Base-by-base conservation (phyloP, 2,329 filamentous ascomycete genomes). In the Colletotrichum echinochloae region DNA sequence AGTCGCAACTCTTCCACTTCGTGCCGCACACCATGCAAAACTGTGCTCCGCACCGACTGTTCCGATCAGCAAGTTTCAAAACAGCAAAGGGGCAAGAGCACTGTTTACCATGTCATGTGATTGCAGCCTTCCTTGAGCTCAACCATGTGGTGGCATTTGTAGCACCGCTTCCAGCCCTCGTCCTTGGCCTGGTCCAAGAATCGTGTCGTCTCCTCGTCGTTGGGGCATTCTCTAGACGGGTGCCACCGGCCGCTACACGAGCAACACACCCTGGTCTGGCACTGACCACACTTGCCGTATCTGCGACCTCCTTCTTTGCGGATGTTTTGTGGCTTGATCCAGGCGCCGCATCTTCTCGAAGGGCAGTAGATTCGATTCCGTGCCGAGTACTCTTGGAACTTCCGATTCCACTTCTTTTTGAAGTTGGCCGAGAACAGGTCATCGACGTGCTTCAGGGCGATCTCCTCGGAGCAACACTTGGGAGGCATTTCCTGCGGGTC, bases 401-500 rank as follows among this genome's bases (percentile, higher is more conserved):
- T 95, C 68, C 87, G 87, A 78, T 96, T 95, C 93, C 94, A 97
- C 1, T 84, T 85, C 74, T 85, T 89, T 82, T 96, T 95, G 84
- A 96, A 95, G 63, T 87, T 85, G 67, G 85, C 78, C 76, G 93
- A 88, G 76, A 97, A 94, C 9, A 96, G 83, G 30, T 86, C 86
- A 16, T 95, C 92, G 35, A 95, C 94, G 77, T 94, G 90, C 74
- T 90, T 90, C 8, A 94, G 82, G 0, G 92, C 89, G 68, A 97
- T 97, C 74, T 89, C 87, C 16, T 94, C 89, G 26, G 87, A 76
- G 80, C 94, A 97, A 80, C 94, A 97, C 77, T 86, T 88, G 0
- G 94, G 94, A 23, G 94, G 94, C 93, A 97, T 97, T 74, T 94
- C 90, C 71, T 90, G 87, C 1, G 92, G 90, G 77, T 97, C 93